These are phyloP conservation scores for Sporothrix pallida DNA, from an alignment of 2,329 filamentous ascomycete genomes.

Conservation along the genomic window DNA sequence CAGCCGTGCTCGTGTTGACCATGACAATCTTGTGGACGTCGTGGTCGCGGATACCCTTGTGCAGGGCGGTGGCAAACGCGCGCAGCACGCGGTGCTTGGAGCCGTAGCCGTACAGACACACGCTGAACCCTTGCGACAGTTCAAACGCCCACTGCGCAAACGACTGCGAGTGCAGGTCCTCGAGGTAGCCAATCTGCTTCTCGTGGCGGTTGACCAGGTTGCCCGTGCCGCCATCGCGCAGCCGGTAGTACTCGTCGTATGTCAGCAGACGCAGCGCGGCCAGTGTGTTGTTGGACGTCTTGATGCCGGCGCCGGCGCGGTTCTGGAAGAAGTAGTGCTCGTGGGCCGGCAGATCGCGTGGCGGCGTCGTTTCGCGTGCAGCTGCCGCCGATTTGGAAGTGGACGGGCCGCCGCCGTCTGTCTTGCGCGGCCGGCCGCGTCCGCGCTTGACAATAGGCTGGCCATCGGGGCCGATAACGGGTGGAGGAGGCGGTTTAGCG, in stretches of 20 bases:
- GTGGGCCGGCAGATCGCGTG: slow-evolving; percentile 80
- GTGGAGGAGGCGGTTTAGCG: slow-evolving; percentile 36
- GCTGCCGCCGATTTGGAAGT: slow-evolving; percentile 32
- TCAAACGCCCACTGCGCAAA: slow-evolving; percentile 96
- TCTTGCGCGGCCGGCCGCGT: slow-evolving; percentile 37
- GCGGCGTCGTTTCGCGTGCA: slow-evolving; percentile 68
- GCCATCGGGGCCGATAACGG: slow-evolving; percentile 45
- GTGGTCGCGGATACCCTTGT: slow-evolving; percentile 51
- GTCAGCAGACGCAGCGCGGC: slow-evolving; percentile 76
- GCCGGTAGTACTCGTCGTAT: slow-evolving; percentile 87
- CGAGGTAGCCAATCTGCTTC: slow-evolving; percentile 71
- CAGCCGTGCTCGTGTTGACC: slow-evolving; percentile 75
- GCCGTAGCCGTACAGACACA: slow-evolving; percentile 92
- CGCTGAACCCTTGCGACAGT: slow-evolving; percentile 80
- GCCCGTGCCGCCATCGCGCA: slow-evolving; percentile 62
- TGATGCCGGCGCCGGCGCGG: slow-evolving; percentile 71
- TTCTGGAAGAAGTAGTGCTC: slow-evolving; percentile 96
- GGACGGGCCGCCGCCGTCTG: slow-evolving; percentile 46
- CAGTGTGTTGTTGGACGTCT: slow-evolving; percentile 87
- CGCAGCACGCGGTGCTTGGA: slow-evolving; percentile 80
- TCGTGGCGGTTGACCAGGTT: slow-evolving; percentile 65
- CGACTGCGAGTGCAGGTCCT: slow-evolving; percentile 76
- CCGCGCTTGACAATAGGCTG: slow-evolving; percentile 43
- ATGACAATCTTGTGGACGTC: slow-evolving; percentile 69
- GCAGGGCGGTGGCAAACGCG: slow-evolving; percentile 74